phyloP scores from a whole-genome alignment of 2,329 filamentous ascomycete genomes.

The Xylariaceae sp. region DNA sequence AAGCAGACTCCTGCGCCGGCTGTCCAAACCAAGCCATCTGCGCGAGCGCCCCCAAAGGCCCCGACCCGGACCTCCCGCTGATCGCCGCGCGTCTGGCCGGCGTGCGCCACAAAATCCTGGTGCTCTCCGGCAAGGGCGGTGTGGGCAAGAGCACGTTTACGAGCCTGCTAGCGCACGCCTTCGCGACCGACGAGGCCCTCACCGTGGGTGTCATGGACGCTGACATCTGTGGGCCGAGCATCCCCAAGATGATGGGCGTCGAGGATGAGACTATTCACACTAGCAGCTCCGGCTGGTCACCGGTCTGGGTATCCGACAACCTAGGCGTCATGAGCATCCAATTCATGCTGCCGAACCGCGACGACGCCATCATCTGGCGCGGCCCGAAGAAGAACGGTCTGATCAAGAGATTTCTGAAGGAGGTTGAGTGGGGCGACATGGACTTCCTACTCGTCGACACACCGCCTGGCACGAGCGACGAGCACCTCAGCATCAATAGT shows the following conservation, averaged over 20 bases:
- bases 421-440: slow-evolving; percentile 94
- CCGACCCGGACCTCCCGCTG: slow-evolving; percentile 86
- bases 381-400: slow-evolving; percentile 98
- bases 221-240: slow-evolving; percentile 92
- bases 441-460: slow-evolving; percentile 94
- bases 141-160: slow-evolving; percentile 96
- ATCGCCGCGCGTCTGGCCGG: slow-evolving; percentile 77
- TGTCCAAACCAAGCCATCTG: slow-evolving; percentile 97
- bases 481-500: slow-evolving; percentile 89
- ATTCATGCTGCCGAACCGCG: slow-evolving; percentile 91
- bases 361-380: slow-evolving; percentile 96
- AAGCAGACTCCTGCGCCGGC: slow-evolving; percentile 79
- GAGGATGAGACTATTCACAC: slow-evolving; percentile 91
- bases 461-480: slow-evolving; percentile 89
- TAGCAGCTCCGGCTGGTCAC: slow-evolving; percentile 82
- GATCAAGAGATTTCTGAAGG: slow-evolving; percentile 96
- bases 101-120: slow-evolving; percentile 86
- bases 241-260: slow-evolving; percentile 99
- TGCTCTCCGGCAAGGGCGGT: slow-evolving; percentile 90
- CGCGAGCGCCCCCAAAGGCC: slow-evolving; percentile 87
- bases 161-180: slow-evolving; percentile 79
- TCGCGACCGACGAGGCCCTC: slow-evolving; percentile 71
- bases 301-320: slow-evolving; percentile 93
- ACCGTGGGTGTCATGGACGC: slow-evolving; percentile 96
- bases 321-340: slow-evolving; percentile 95